Conservation (phyloP, 2,329 filamentous ascomycete species). For the Phaeomoniella chlamydospora region DNA sequence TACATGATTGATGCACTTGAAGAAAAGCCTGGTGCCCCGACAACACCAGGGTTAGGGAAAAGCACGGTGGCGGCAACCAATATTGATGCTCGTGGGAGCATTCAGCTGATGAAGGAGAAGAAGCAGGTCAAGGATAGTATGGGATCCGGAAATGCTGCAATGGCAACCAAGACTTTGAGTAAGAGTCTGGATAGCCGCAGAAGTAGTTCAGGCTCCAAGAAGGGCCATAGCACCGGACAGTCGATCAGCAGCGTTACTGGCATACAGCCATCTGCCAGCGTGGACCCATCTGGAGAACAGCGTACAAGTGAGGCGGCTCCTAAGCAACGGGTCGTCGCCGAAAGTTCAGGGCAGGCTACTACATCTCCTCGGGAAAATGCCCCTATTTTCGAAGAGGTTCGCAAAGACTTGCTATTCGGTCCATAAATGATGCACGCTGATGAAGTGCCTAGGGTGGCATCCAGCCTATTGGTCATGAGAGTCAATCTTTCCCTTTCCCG, state of each 20-base stretch:
- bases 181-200: constrained; percentile 85
- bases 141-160: constrained; percentile 23
- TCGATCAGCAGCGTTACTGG: constrained; percentile 9
- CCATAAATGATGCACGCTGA: constrained; percentile 16
- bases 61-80: constrained; percentile 79
- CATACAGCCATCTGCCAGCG: constrained; percentile 14
- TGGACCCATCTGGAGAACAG: constrained; percentile 19
- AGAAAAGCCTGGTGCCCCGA: constrained; percentile 80
- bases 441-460: constrained; percentile 3
- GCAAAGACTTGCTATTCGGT: constrained; percentile 28
- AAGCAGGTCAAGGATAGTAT: constrained; percentile 10
- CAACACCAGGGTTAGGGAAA: constrained; percentile 84
- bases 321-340: background rate
- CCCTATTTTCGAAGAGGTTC: constrained; percentile 31
- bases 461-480: too few relatives aligned
- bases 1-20: constrained; percentile 88
- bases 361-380: constrained; percentile 22
- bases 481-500: too few relatives aligned
- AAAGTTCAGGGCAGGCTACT: constrained; percentile 5
- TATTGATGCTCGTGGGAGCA: constrained; percentile 68
- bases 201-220: constrained; percentile 75
- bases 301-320: background rate
- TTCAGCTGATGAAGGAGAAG: constrained; percentile 24
- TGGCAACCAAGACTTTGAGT: constrained; percentile 62
- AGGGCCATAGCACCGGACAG: constrained; percentile 29